Evolutionary conservation across 1,284 basidiomycete genomes (phyloP), one percentile per base, ranked within the genome.

Genomic region (Coniophora puteana): DNA sequence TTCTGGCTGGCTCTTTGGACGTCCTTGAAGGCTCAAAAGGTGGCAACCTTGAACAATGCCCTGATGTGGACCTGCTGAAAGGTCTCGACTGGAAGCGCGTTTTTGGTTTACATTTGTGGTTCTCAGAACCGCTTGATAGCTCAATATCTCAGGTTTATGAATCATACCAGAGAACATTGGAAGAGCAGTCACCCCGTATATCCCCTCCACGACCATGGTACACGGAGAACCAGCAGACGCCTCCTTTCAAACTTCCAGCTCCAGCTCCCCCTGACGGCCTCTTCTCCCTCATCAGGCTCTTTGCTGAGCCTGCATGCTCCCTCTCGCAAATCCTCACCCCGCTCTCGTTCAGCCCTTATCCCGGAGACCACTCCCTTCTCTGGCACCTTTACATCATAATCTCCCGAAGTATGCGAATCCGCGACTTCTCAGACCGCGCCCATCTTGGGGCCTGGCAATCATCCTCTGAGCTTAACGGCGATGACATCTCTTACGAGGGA

Each of bases 371-470:
- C 57, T 80, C 90, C 10, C 68, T 97, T 41, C 76, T 89, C 7
- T 99, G 95, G 95, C 93, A 98, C 63, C 61, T 98, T 22, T 97
- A 95, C 60, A 79, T 93, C 44, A 68, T 98, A 24, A 71, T 99
- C 20, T 87, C 92, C 4, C 78, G 85, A 18, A 88, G 88, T 39
- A 77, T 98, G 61, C 73, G 83, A 29, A 66, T 86, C 36, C 78
- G 93, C 20, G 93, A 97, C 59, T 89, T 96, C 49, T 76, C 79
- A 25, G 94, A 98, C 61, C 77, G 93, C 47, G 69, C 71, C 20
- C 68, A 75, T 22, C 61, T 72, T 14, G 66, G 66, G 24, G 63
- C 67, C 13, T 49, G 51, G n/a, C 53, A 58, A 36, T 61, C 57
- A 25, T 42, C 35, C 45, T 62, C 59, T 25, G 61, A 62, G 2